phyloP scores from a whole-genome alignment of 2,329 filamentous ascomycete species.

The Penicillium italicum region DNA sequence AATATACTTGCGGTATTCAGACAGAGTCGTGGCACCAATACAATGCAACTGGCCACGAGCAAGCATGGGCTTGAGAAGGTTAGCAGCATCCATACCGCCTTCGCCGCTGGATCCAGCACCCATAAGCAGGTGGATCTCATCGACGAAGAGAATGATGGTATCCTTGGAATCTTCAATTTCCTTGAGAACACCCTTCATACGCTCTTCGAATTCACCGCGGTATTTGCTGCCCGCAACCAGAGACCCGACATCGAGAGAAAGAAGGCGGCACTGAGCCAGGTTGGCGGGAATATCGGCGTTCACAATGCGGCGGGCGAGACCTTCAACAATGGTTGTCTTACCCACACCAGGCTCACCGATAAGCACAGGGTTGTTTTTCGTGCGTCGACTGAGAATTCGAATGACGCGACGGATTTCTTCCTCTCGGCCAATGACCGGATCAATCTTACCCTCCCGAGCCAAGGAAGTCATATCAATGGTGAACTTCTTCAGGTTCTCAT shows the following conservation, averaged over 20 bases:
- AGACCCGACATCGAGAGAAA: conserved; percentile 92
- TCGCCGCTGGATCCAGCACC: conserved; percentile 91
- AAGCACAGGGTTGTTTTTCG: conserved; percentile 97
- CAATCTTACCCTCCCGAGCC: conserved; percentile 95
- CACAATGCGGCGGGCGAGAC: conserved; percentile 90
- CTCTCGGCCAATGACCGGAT: conserved; percentile 93
- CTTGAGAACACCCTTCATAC: conserved; percentile 98
- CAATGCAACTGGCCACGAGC: conserved; percentile 95
- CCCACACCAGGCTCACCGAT: conserved; percentile 98
- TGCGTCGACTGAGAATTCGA: conserved; percentile 84
- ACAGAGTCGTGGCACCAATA: conserved; percentile 91
- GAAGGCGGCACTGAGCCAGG: conserved; percentile 84
- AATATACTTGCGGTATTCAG: conserved; percentile 97
- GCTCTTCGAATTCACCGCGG: conserved; percentile 95
- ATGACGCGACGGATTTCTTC: conserved; percentile 92
- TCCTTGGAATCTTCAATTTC: conserved; percentile 94
- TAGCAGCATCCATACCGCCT: conserved; percentile 97
- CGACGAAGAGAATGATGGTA: conserved; percentile 96
- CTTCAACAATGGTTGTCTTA: conserved; percentile 97
- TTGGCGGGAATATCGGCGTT: conserved; percentile 96
- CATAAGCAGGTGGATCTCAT: conserved; percentile 98
- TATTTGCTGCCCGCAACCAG: conserved; percentile 98
- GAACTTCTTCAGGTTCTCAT: conserved; percentile 95
- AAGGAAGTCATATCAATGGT: conserved; percentile 97
- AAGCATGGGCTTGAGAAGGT: conserved; percentile 96